Base-by-base conservation (phyloP, 805 yeast species). In the Maudiozyma serrabonitensis region DNA sequence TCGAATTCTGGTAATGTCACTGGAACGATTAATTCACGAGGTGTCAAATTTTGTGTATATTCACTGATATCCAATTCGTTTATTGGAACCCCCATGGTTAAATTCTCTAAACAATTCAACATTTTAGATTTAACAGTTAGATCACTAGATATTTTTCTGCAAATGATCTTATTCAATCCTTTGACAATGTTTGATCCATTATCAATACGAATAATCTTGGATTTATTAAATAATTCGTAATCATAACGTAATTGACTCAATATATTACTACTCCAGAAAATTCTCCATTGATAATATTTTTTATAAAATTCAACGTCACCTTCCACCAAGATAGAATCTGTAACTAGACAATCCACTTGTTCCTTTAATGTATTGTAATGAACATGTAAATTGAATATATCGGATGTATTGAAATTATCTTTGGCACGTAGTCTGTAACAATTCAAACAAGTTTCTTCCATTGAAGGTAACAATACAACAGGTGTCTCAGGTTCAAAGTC, bases 1-100 rank as follows among this genome's bases (percentile, higher is more conserved):
- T 54, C 59, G 41, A 58, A 50, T 26, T 48, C 52, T 4, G 68
- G 67, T 38, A 65, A 40, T 21, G 53, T 56, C 2, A 65, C 66
- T 0, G 66, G 66, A 4, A 64, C 63, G 16, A 52, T 44, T 18
- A 65, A 45, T 32, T 46, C 49, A 19, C 56, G 49, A 7, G 56
- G 49, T 12, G 42, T 23, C 32, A 62, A 21, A 44, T 62, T 61
- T 35, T 57, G 50, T 2, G 59, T 46, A 41, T 59, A 62, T 8
- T 55, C 64, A 21, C 34, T 43, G n/a, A 61, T 49, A 28, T 63
- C 66, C 18, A 58, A 51, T 19, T 53, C 56, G 18, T 52, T 52
- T 19, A 63, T 32, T 28, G 47, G 47, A 12, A 54, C 49, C 41
- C 68, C 68, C 1, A 44, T 39, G 0, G 25, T 13, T 15, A 64